Conservation (phyloP, 2,329 filamentous ascomycete genomes). For the Sporothrix schenckii region DNA sequence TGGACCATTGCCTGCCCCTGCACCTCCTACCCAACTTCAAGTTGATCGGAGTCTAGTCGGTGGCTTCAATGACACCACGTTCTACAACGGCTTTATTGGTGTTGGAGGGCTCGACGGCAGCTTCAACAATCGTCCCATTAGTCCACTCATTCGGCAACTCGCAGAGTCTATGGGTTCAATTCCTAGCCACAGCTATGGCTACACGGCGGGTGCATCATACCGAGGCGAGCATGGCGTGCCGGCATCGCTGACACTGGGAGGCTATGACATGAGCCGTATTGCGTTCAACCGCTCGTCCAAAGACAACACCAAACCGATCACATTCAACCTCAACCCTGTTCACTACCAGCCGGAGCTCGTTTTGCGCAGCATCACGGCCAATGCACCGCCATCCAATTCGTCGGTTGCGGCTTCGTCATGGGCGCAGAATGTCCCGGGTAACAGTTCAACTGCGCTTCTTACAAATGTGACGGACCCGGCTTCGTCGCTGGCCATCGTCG, state of each 20-base stretch:
- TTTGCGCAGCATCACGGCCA: slow-evolving; percentile 59
- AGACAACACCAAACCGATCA: neutral
- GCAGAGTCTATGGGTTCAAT: slow-evolving; percentile 63
- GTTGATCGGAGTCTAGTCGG: slow-evolving; percentile 55
- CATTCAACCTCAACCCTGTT: slow-evolving; percentile 59
- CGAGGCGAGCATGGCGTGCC: slow-evolving; percentile 47
- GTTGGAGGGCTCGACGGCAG: slow-evolving; percentile 59
- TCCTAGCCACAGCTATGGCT: slow-evolving; percentile 73
- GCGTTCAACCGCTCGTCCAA: slow-evolving; percentile 46
- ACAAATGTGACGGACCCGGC: neutral
- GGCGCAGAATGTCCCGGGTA: neutral
- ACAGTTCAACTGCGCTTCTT: neutral
- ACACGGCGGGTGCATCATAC: slow-evolving; percentile 75
- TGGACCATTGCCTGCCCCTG: slow-evolving; percentile 33
- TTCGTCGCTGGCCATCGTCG: slow-evolving; percentile 58
- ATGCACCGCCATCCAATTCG: slow-evolving; percentile 37
- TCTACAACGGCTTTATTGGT: slow-evolving; percentile 59
- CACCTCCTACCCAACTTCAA: neutral
- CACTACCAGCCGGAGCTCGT: slow-evolving; percentile 61
- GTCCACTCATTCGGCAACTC: slow-evolving; percentile 58
- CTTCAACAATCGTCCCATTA: slow-evolving; percentile 54
- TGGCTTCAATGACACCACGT: slow-evolving; percentile 58
- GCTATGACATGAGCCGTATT: slow-evolving; percentile 67
- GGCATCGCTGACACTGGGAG: slow-evolving; percentile 67
- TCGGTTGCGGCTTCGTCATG: neutral